A percentile compares a stretch with the other conserved stretches of the same genome.
phyloP scores from a whole-genome alignment of 208 protist species.

The Trypanosoma mega region DNA sequence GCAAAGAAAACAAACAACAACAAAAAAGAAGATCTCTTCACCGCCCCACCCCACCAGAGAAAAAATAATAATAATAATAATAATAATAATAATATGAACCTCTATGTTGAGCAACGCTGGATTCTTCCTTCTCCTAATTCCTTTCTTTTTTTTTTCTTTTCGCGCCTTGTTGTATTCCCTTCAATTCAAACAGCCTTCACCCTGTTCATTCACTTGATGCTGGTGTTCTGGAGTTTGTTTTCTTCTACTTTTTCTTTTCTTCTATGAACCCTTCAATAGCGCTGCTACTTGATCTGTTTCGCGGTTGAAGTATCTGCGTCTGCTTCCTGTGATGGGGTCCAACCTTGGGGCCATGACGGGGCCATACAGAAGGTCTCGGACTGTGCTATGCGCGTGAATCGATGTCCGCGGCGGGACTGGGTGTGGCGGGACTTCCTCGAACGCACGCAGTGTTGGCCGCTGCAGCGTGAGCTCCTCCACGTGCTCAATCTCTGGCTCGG shows the following conservation, averaged over 20 bases:
- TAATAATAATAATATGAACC: constrained; percentile 1
- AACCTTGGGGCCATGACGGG: not conserved
- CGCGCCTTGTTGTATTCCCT: not conserved
- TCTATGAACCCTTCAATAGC: constrained; percentile 25
- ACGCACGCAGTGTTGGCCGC: constrained; percentile 10
- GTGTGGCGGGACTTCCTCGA: constrained; percentile 23
- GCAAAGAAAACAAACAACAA: no score
- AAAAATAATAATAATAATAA: not conserved
- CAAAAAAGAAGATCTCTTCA: no score
- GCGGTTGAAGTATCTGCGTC: constrained; percentile 23
- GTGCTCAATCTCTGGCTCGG: constrained; percentile 53
- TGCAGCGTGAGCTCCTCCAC: constrained; percentile 39
- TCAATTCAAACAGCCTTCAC: no score
- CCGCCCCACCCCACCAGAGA: no score
- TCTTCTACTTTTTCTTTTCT: constrained; percentile 1
- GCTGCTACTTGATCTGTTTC: constrained; percentile 22
- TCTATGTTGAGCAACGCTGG: not conserved
- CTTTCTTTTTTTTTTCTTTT: not conserved
- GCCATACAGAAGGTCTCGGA: constrained; percentile 72
- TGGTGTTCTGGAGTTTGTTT: no score
- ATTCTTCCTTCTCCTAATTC: not conserved
- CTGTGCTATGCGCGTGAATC: constrained; percentile 53
- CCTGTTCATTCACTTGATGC: no score
- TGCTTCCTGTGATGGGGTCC: constrained; percentile 16
- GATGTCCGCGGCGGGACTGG: constrained; percentile 42